Percentiles rank a stretch among this genome's conserved stretches.
Conservation (phyloP, 2,329 filamentous ascomycete species). For the Fonsecaea nubica region DNA sequence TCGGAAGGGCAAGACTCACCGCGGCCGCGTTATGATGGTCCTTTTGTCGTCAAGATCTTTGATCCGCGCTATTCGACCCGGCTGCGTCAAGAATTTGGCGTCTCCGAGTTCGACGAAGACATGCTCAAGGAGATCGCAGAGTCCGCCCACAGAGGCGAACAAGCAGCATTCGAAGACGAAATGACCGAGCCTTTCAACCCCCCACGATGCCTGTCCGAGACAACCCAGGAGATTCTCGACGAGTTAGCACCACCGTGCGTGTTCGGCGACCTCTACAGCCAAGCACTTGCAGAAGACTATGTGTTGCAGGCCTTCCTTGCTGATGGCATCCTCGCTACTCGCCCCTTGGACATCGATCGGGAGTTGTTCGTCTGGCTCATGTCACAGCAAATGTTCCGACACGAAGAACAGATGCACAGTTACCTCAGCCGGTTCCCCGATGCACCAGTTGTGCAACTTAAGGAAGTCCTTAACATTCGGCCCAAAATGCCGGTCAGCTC, state of each 20-base stretch:
- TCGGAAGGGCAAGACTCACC: background rate
- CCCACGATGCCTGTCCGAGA: background rate
- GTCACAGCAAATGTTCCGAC: background rate
- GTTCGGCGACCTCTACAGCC: background rate
- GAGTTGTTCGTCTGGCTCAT: conserved; percentile 3
- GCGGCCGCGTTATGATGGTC: background rate
- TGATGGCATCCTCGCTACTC: background rate
- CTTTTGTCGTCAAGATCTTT: conserved; percentile 7
- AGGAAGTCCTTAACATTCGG: background rate
- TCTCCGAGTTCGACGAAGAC: background rate
- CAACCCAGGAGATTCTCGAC: background rate
- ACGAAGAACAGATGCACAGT: background rate
- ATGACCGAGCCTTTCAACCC: background rate
- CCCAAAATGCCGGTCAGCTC: background rate
- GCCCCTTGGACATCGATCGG: background rate
- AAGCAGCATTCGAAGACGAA: background rate
- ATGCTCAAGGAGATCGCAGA: background rate
- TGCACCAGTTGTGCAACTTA: background rate
- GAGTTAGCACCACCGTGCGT: background rate
- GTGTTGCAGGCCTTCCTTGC: background rate
- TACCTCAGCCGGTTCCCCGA: background rate
- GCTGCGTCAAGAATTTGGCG: conserved; percentile 3
- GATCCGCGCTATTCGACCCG: background rate
- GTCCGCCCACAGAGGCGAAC: background rate
- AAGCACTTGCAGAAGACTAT: background rate